These are phyloP conservation scores for Ophiostoma populinum DNA, from an alignment of 2,329 filamentous ascomycete species.

Conservation along the genomic window DNA sequence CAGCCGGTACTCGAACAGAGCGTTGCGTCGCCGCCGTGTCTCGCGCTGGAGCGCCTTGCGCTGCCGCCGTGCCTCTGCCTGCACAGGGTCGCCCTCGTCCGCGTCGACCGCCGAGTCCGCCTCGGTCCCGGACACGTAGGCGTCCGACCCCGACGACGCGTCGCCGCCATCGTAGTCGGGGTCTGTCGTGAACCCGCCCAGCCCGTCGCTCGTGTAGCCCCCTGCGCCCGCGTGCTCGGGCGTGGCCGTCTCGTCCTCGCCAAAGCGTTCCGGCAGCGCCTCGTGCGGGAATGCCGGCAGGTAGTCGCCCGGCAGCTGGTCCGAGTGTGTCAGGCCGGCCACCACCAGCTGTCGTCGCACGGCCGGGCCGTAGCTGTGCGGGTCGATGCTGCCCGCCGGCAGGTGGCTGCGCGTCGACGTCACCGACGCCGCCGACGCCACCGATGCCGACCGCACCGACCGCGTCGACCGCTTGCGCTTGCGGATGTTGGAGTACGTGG, in stretches of 20 bases:
- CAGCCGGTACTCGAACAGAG: slow-evolving; percentile 7
- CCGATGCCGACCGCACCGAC: slow-evolving; percentile 4
- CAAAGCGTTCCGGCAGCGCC: slow-evolving; percentile 15
- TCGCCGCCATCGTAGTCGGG: slow-evolving; percentile 1
- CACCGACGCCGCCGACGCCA: slow-evolving; percentile 7
- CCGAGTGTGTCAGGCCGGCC: slow-evolving; percentile 32
- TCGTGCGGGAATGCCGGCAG: slow-evolving; percentile 35
- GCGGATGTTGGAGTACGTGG: slow-evolving; percentile 12
- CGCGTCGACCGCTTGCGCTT: slow-evolving; percentile 20
- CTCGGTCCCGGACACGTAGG: neutral
- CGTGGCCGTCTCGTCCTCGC: slow-evolving; percentile 6
- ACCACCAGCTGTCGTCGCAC: slow-evolving; percentile 34
- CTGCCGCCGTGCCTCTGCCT: slow-evolving; percentile 2
- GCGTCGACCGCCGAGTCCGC: neutral
- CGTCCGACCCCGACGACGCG: neutral
- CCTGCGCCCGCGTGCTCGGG: slow-evolving; percentile 5
- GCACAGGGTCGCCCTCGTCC: neutral
- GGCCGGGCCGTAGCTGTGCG: slow-evolving; percentile 34
- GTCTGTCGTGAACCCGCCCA: slow-evolving; percentile 10
- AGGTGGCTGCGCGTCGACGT: slow-evolving; percentile 11
- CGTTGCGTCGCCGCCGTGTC: slow-evolving; percentile 20
- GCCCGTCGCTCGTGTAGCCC: neutral
- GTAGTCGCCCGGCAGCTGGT: slow-evolving; percentile 22
- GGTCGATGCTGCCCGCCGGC: slow-evolving; percentile 28
- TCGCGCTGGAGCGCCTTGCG: slow-evolving; percentile 2